phyloP scores from a whole-genome alignment of 768 basidiomycete species.

The Tricholoma matsutake region DNA sequence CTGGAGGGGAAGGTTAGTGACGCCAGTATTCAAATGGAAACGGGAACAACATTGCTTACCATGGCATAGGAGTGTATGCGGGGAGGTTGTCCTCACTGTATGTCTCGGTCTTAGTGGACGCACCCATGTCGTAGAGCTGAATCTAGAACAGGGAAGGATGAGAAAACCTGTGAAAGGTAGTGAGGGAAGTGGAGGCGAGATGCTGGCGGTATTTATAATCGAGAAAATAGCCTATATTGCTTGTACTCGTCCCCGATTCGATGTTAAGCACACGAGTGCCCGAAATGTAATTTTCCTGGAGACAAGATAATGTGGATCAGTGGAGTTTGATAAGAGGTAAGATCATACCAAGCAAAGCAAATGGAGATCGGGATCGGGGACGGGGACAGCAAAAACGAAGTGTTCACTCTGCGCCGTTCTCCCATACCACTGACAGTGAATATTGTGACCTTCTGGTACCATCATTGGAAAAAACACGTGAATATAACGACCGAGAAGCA shows the following conservation, averaged over 20 bases:
- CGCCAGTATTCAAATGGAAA: background rate
- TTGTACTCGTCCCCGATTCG: background rate
- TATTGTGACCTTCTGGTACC: no score
- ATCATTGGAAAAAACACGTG: background rate
- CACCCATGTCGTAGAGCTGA: slow-evolving; percentile 9
- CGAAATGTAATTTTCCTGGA: background rate
- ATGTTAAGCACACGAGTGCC: background rate
- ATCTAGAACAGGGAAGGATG: slow-evolving; percentile 1
- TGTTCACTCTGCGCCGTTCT: background rate
- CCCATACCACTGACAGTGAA: background rate
- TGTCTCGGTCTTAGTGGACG: slow-evolving; percentile 10
- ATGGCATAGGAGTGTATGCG: slow-evolving; percentile 44
- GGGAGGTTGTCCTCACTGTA: slow-evolving; percentile 42
- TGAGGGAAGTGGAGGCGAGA: background rate
- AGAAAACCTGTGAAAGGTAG: background rate
- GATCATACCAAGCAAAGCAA: background rate
- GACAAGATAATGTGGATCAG: background rate
- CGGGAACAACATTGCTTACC: slow-evolving; percentile 23
- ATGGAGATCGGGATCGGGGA: background rate
- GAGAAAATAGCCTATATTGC: background rate
- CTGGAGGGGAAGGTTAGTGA: slow-evolving; percentile 18
- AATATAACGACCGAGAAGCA: background rate
- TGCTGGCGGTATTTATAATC: background rate
- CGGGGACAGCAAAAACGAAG: background rate
- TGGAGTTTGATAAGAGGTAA: background rate